A percentile compares a stretch with the other conserved stretches of the same genome.
Conservation (phyloP, 2,329 filamentous ascomycete species). For the Pseudogymnoascus sp. region DNA sequence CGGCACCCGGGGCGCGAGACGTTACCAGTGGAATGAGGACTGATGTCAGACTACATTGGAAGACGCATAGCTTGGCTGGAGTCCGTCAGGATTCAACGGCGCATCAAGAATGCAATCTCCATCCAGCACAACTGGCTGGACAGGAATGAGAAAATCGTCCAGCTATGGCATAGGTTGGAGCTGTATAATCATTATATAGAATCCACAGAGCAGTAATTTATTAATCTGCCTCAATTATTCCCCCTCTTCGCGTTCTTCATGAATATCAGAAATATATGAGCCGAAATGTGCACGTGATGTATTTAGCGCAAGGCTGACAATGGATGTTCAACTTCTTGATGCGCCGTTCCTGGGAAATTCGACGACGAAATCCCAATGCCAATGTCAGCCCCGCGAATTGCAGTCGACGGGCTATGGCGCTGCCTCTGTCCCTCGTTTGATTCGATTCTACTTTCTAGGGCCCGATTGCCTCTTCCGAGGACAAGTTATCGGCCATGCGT, state of each 20-base stretch:
- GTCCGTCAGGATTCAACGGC: neutral
- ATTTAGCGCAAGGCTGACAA: slow-evolving; percentile 1
- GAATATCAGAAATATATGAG: slow-evolving; percentile 5
- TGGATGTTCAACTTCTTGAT: neutral
- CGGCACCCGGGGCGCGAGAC: slow-evolving; percentile 20
- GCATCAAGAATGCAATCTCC: neutral
- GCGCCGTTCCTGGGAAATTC: neutral
- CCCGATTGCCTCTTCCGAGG: neutral
- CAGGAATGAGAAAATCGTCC: neutral
- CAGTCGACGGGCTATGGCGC: slow-evolving; percentile 54
- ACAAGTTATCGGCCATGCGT: neutral
- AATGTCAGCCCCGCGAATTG: slow-evolving; percentile 31
- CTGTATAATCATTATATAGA: slow-evolving; percentile 5
- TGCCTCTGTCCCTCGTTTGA: slow-evolving; percentile 54
- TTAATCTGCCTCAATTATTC: neutral
- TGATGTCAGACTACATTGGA: slow-evolving; percentile 6
- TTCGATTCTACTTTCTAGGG: slow-evolving; percentile 29
- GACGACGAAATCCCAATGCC: slow-evolving; percentile 12
- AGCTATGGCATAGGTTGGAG: neutral
- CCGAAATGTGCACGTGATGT: neutral
- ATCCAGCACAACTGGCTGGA: neutral
- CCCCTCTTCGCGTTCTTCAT: neutral
- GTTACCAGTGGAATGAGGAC: neutral
- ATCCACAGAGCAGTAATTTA: slow-evolving; percentile 4
- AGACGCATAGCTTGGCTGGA: slow-evolving; percentile 5